A percentile compares a stretch with the other conserved stretches of the same genome.
These are phyloP conservation scores for Pichia sporocuriosa DNA, from an alignment of 805 yeast genomes.

Conservation along the genomic window DNA sequence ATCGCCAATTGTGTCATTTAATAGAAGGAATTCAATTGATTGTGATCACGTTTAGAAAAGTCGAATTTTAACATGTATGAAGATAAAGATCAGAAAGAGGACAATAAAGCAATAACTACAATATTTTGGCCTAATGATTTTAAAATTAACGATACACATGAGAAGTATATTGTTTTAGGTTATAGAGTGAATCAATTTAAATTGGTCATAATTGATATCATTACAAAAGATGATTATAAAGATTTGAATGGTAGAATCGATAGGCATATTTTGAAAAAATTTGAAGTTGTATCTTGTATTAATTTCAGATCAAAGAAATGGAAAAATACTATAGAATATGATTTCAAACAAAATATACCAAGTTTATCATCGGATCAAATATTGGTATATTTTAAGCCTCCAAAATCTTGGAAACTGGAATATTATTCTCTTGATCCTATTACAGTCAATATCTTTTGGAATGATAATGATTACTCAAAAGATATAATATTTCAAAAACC, in stretches of 20 bases:
- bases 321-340: constrained; percentile 14
- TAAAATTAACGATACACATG: background rate
- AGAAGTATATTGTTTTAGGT: constrained; percentile 23
- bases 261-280: constrained; percentile 17
- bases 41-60: background rate
- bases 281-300: constrained; percentile 24
- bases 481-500: constrained; percentile 15
- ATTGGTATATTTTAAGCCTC: constrained; percentile 59
- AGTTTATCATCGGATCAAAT: constrained; percentile 17
- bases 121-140: constrained; percentile 30
- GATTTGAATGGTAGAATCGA: constrained; percentile 14
- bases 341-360: constrained; percentile 13
- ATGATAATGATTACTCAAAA: constrained; percentile 12
- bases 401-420: constrained; percentile 63
- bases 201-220: constrained; percentile 22
- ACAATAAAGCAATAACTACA: constrained; percentile 9
- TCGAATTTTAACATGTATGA: background rate
- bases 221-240: constrained; percentile 14
- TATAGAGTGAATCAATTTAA: constrained; percentile 19
- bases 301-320: constrained; percentile 17
- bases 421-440: constrained; percentile 74
- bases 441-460: constrained; percentile 46
- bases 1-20: constrained; percentile 6
- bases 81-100: background rate
- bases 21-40: constrained; percentile 15